A percentile compares a stretch with the other conserved stretches of the same genome.
Conservation (phyloP, 2,329 filamentous ascomycete species). For the Daldinia eschscholtzii region DNA sequence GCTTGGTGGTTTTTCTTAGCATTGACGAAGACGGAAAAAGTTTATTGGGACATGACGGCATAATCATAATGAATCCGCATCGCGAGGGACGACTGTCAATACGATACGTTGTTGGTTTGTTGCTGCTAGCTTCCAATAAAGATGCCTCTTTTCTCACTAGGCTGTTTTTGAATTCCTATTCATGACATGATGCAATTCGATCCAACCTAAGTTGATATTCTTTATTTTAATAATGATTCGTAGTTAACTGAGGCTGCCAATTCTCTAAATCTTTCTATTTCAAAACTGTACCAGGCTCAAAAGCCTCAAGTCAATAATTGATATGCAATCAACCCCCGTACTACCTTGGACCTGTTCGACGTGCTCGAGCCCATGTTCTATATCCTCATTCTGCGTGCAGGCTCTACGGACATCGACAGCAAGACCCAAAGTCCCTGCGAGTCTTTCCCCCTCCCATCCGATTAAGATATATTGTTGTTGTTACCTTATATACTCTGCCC, state of each 20-base stretch:
- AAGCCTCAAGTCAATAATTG: conserved; percentile 17
- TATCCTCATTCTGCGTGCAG: conserved; percentile 25
- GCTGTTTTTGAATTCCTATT: background rate
- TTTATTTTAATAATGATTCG: background rate
- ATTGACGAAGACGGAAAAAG: conserved; percentile 21
- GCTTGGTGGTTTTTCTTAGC: conserved; percentile 6
- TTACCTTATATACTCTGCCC: background rate
- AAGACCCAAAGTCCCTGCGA: background rate
- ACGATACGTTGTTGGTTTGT: conserved; percentile 12
- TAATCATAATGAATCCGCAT: conserved; percentile 26
- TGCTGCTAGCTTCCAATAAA: conserved; percentile 28
- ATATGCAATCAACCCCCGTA: conserved; percentile 3
- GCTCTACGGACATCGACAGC: conserved; percentile 5
- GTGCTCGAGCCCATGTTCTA: conserved; percentile 19
- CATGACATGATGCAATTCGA: background rate
- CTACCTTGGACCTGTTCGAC: conserved; percentile 1
- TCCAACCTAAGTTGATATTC: background rate
- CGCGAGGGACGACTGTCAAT: conserved; percentile 10
- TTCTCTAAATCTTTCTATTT: conserved; percentile 29
- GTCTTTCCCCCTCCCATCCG: background rate
- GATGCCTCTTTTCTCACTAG: conserved; percentile 29
- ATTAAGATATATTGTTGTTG: background rate
- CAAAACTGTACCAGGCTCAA: conserved; percentile 26
- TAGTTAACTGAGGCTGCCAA: conserved; percentile 22
- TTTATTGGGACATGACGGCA: conserved; percentile 12